A percentile compares a stretch with the other conserved stretches of the same genome.
phyloP scores from a whole-genome alignment of 2,329 filamentous ascomycete species.

The Talaromyces sp. region DNA sequence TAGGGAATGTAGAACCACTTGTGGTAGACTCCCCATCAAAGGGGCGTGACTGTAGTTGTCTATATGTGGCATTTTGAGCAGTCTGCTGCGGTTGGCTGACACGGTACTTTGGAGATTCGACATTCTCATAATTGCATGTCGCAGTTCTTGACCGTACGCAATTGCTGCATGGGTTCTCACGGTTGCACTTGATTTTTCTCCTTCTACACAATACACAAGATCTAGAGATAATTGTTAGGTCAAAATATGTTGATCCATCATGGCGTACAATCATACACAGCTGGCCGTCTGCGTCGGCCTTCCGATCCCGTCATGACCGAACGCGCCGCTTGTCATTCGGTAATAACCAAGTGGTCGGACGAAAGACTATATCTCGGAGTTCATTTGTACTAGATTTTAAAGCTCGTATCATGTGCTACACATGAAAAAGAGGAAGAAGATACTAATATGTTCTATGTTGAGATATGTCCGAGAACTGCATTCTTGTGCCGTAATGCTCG shows the following conservation, averaged over 20 bases:
- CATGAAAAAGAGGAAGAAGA: neutral
- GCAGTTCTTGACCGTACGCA: conserved; percentile 56
- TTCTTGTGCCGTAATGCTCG: conserved; percentile 22
- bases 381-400: neutral
- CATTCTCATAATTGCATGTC: conserved; percentile 50
- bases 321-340: neutral
- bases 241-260: neutral
- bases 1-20: conserved; percentile 18
- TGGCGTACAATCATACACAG: conserved; percentile 37
- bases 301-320: conserved; percentile 25
- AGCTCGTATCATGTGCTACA: neutral
- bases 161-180: conserved; percentile 57
- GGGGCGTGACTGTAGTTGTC: neutral
- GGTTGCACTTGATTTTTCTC: conserved; percentile 62
- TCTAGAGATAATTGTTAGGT: conserved; percentile 28
- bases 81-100: neutral
- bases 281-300: conserved; percentile 42
- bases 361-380: neutral
- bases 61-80: neutral
- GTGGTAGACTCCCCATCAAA: conserved; percentile 5
- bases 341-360: neutral
- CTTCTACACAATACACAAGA: conserved; percentile 58
- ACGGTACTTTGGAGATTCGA: neutral
- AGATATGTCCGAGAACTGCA: conserved; percentile 22
- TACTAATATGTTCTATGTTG: neutral